These are phyloP conservation scores for Alloascoidea hylecoeti DNA, from an alignment of 805 yeast species.

Conservation along the genomic window DNA sequence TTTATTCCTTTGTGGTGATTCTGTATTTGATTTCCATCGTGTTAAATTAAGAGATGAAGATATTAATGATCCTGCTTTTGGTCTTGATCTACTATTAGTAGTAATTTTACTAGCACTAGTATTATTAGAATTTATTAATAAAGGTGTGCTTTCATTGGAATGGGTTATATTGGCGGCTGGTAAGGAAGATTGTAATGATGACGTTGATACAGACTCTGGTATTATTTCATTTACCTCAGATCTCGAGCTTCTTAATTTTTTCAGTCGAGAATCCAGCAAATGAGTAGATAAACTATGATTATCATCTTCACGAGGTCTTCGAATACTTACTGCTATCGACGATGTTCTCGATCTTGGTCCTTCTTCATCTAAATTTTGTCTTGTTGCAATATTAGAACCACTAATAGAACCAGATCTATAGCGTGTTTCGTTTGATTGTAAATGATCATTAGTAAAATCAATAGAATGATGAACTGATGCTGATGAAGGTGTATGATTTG, in stretches of 20 bases:
- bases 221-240: neutral
- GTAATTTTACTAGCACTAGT: neutral
- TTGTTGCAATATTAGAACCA: too few relatives aligned
- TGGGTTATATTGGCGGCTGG: too few relatives aligned
- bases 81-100: neutral
- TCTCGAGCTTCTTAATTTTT: too few relatives aligned
- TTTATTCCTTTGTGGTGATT: neutral
- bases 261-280: too few relatives aligned
- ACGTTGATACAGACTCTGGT: constrained; percentile 1
- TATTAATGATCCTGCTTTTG: neutral
- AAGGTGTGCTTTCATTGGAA: too few relatives aligned
- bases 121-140: neutral
- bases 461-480: neutral
- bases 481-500: neutral
- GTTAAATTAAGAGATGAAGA: neutral
- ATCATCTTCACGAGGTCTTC: too few relatives aligned
- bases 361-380: too few relatives aligned
- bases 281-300: too few relatives aligned
- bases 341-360: neutral
- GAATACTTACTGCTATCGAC: neutral
- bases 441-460: too few relatives aligned
- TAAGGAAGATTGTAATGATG: too few relatives aligned
- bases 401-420: too few relatives aligned
- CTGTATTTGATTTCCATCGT: neutral
- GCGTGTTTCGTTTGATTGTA: too few relatives aligned